These are phyloP conservation scores for Chalciporus sphaerocephalus DNA, from an alignment of 768 basidiomycete species.

Conservation along the genomic window DNA sequence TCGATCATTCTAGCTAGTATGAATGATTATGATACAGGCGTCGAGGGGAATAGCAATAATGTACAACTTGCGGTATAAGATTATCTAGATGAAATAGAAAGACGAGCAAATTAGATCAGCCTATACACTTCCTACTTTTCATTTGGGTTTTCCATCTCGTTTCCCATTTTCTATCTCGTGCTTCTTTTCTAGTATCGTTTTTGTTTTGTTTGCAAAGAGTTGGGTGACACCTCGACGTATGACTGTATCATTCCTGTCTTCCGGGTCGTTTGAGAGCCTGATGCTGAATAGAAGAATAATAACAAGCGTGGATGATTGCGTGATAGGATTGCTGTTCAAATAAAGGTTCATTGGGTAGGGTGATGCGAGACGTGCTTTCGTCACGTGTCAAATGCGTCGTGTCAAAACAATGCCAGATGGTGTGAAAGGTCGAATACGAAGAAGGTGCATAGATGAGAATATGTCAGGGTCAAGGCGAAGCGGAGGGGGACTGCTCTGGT, in stretches of 20 bases:
- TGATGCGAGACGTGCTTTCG: too few relatives aligned
- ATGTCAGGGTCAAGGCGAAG: constrained; percentile 5
- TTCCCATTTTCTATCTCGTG: background rate
- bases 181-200: background rate
- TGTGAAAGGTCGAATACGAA: background rate
- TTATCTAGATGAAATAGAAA: background rate
- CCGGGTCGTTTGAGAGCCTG: background rate
- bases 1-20: too few relatives aligned
- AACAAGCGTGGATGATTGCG: background rate
- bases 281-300: background rate
- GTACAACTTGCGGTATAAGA: constrained; percentile 13
- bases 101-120: constrained; percentile 6
- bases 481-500: constrained; percentile 11
- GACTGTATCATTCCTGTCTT: background rate
- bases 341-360: too few relatives aligned
- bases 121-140: constrained; percentile 4
- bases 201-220: background rate
- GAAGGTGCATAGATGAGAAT: background rate
- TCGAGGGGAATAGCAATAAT: background rate
- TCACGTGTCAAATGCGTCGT: too few relatives aligned
- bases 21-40: too few relatives aligned
- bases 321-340: background rate
- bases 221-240: background rate
- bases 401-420: background rate
- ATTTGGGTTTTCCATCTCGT: constrained; percentile 3